These are phyloP conservation scores for Allantophomopsis cytisporea DNA, from an alignment of 2,329 filamentous ascomycete species.

Conservation along the genomic window DNA sequence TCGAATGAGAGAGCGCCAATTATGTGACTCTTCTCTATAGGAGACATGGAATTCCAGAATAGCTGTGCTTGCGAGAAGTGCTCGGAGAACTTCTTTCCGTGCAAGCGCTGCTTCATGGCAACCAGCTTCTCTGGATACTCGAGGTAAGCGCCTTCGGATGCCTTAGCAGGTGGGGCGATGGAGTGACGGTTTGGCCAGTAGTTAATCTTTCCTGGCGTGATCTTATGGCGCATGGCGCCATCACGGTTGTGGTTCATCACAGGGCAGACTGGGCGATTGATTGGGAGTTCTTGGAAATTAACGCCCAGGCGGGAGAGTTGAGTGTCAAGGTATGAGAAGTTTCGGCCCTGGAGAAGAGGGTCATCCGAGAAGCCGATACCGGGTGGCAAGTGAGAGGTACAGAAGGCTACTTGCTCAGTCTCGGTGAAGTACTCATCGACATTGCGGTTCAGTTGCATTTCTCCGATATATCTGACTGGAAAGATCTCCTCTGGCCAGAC, in stretches of 20 bases:
- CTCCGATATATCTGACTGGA: constrained; percentile 64
- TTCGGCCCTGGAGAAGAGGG: constrained; percentile 59
- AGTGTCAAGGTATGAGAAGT: constrained; percentile 54
- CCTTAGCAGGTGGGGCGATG: constrained; percentile 44
- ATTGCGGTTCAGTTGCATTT: constrained; percentile 68
- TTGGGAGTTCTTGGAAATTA: constrained; percentile 67
- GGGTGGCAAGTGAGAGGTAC: constrained; percentile 65
- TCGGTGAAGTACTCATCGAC: constrained; percentile 73
- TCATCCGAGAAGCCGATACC: constrained; percentile 65
- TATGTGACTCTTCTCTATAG: constrained; percentile 52
- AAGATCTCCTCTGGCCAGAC: constrained; percentile 70
- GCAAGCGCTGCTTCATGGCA: constrained; percentile 57
- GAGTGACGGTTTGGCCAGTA: constrained; percentile 69
- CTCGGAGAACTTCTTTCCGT: constrained; percentile 64
- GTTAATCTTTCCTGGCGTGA: constrained; percentile 60
- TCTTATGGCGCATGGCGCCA: constrained; percentile 58
- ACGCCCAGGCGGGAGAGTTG: constrained; percentile 57
- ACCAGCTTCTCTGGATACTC: constrained; percentile 52
- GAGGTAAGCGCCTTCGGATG: constrained; percentile 51
- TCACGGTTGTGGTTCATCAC: constrained; percentile 69
- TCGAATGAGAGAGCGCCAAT: constrained; percentile 51
- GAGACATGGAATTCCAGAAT: constrained; percentile 67
- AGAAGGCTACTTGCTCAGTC: constrained; percentile 75
- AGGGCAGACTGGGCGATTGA: constrained; percentile 63
- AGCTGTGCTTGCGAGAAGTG: constrained; percentile 68